Conservation (phyloP, 2,329 filamentous ascomycete genomes). For the Calonectria naviculata region DNA sequence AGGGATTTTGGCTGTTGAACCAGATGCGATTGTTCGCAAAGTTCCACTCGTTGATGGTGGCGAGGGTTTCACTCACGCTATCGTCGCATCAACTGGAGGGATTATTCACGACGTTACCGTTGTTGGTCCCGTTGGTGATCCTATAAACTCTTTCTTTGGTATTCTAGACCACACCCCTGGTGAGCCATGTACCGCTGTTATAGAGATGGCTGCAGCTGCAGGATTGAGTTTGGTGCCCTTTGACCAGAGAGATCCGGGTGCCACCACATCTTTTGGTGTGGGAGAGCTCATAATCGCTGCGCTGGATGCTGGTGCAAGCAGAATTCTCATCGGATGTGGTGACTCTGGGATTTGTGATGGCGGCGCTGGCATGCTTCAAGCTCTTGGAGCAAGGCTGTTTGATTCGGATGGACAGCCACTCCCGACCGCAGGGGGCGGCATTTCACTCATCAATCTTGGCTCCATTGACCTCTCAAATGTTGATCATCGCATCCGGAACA, state of each 20-base stretch:
- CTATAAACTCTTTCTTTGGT: constrained; percentile 58
- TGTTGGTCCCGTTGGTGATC: constrained; percentile 55
- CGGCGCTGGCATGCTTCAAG: constrained; percentile 65
- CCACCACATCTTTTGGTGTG: constrained; percentile 63
- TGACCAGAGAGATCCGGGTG: constrained; percentile 55
- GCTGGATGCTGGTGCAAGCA: constrained; percentile 55
- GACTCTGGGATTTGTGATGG: constrained; percentile 66
- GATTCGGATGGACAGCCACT: constrained; percentile 50
- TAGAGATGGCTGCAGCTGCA: constrained; percentile 65
- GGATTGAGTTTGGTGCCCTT: constrained; percentile 61
- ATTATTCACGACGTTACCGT: constrained; percentile 50
- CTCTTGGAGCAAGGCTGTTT: constrained; percentile 58
- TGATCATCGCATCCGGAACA: constrained; percentile 39
- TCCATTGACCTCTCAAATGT: constrained; percentile 52
- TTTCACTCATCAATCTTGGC: constrained; percentile 49
- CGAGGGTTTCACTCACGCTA: constrained; percentile 60
- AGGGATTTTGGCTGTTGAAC: constrained; percentile 57
- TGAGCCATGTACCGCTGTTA: constrained; percentile 53
- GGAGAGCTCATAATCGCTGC: constrained; percentile 60
- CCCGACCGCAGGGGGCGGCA: constrained; percentile 53
- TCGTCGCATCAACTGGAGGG: constrained; percentile 57
- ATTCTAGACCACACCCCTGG: constrained; percentile 46
- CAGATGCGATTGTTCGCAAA: constrained; percentile 56
- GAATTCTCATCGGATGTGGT: constrained; percentile 62
- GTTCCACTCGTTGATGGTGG: constrained; percentile 64